Conservation (phyloP, 1,284 basidiomycete genomes). For the Sanghuangporus baumii region DNA sequence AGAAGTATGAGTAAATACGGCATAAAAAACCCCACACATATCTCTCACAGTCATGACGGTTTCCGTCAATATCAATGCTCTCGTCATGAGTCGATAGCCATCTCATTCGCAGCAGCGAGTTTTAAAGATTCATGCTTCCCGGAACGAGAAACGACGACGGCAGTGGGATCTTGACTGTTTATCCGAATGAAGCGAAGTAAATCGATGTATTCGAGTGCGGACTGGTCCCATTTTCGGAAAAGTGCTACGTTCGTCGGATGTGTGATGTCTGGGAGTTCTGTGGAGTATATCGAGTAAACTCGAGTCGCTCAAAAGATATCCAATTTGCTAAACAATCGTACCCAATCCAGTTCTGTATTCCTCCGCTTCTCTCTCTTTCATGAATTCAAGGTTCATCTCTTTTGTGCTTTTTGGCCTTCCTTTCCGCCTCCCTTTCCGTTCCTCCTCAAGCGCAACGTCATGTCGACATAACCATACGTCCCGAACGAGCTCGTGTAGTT, state of each 20-base stretch:
- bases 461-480: constrained; percentile 74
- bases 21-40: too few species aligned
- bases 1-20: too few species aligned
- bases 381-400: constrained; percentile 69
- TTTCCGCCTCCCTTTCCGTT: constrained; percentile 59
- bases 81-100: constrained; percentile 5
- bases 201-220: constrained; percentile 67
- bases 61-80: too few species aligned
- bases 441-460: constrained; percentile 62
- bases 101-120: constrained; percentile 9
- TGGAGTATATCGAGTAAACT: background rate
- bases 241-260: constrained; percentile 66
- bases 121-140: constrained; percentile 42
- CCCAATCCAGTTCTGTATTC: constrained; percentile 82
- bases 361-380: constrained; percentile 61
- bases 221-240: constrained; percentile 75
- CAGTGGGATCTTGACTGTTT: constrained; percentile 46
- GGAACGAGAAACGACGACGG: constrained; percentile 46
- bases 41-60: too few species aligned
- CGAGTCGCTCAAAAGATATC: too few species aligned
- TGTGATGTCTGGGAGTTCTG: constrained; percentile 84
- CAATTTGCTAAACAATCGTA: constrained; percentile 32
- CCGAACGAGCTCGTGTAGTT: too few species aligned
- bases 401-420: constrained; percentile 74
- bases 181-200: constrained; percentile 74